Evolutionary conservation across 768 basidiomycete species (phyloP), one percentile per base, ranked within the genome.

Genomic region (Melanogaster broomeanus): DNA sequence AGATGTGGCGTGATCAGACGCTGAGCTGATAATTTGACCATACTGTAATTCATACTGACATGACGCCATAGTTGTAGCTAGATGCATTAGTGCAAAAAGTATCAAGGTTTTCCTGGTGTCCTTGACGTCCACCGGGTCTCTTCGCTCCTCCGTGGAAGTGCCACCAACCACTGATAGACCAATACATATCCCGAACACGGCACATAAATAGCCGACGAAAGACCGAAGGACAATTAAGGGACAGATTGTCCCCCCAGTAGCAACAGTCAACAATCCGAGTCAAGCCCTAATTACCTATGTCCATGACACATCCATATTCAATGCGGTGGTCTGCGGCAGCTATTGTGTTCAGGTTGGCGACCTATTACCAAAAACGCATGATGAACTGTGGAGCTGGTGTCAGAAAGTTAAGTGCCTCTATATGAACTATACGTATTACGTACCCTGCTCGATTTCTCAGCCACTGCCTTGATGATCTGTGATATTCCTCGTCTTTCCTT

Each of bases 381-480:
- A 65, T 53, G 51, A 67, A 49, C 64, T 65, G 52, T 21, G n/a
- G 11, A 45, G 22, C 55, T 39, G 42, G 38, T 22, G 61, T 64
- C 44, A 67, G 48, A 47, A 44, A 64, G 52, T 59, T 53, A 53
- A 59, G 54, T 53, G 30, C 53, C 10, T 31, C 18, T 38, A 12
- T 50, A 59, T 42, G 33, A 42, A 41, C n/a, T 22, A 6, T 19
- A 45, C 4, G 45, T 64, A 65, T 65, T 19, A 45, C 4, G 45
- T 64, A 65, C 63, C 65, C 62, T 53, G 56, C 59, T 53, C 31
- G 61, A 59, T 44, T 51, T 67, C 30, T 53, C 50, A 21, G 67
- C 34, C 34, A 48, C 60, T 22, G 38, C 43, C 48, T 60, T 64
- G 45, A 65, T 50, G 19, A 50, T 47, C 34, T 57, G 53, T 6